Base-by-base conservation (phyloP, 768 basidiomycete genomes). In the Daedaleopsis nitida region DNA sequence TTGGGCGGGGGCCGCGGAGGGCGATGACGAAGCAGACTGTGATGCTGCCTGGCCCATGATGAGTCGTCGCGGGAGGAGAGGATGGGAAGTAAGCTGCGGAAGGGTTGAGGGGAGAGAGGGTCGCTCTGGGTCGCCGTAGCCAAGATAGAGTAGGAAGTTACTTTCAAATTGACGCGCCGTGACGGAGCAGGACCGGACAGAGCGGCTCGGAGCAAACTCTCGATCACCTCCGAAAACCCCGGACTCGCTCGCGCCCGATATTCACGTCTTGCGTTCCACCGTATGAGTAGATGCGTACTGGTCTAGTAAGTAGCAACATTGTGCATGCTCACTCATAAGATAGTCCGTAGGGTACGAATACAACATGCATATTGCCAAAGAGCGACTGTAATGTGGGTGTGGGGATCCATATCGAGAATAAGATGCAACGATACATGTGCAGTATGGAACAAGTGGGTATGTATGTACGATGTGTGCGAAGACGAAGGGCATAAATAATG, bases 11-110 rank as follows among this genome's bases (percentile, higher is more conserved):
- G 64, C 43, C 2, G 65, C 38, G 3, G 65, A 64, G 21, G 62
- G 39, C 16, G 64, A 35, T 16, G 68, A 53, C 12, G 68, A 64
- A 21, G 61, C 56, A n/a, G 68, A 63, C 53, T 69, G 69, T 12
- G 71, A 72, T n/a, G 71, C 52, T 52, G 69, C 56, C 58, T 72
- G 71, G 48, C 71, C 71, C 71, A 72, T 72, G 23, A 49, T 42
- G 11, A 14, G 35, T 24, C 16, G 48, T 23, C 27, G 27, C 27
- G 27, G 17, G 7, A 24, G 37, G 5, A 19, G 38, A 60, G 6
- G 44, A 50, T 14, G 50, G 45, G 32, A 14, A 13, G n/a, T 49
- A 45, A 32, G 52, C 5, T n/a, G 24, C 17, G 35, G 52, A 42
- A 56, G 42, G 44, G 45, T 38, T 17, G 52, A 52, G 51, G 23